Evolutionary conservation across 257 asterid species (phyloP).

Genomic region (Buddleja alternifolia): DNA sequence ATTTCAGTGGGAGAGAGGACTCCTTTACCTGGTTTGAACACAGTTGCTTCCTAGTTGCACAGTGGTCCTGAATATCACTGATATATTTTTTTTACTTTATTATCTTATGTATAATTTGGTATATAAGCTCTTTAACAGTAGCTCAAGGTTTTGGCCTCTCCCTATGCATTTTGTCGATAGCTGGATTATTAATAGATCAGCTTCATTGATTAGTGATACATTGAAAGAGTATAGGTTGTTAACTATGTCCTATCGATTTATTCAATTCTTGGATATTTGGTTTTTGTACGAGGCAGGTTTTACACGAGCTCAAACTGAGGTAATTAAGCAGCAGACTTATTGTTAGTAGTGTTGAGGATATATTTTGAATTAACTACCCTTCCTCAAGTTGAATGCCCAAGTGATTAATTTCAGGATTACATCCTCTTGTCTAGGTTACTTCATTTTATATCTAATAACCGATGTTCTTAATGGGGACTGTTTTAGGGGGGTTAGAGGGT

Average conservation of each 20-base stretch:
- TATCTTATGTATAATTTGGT: constrained; percentile 1
- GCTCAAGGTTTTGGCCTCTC: constrained; percentile 22
- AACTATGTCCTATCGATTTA: constrained; percentile 26
- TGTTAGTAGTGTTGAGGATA: not conserved
- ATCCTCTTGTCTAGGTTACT: not conserved
- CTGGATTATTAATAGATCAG: constrained; percentile 18
- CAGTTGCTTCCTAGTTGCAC: constrained; percentile 11
- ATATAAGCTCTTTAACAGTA: constrained; percentile 15
- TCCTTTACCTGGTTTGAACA: constrained; percentile 33
- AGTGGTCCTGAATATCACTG: not conserved
- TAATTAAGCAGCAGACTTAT: constrained; percentile 30
- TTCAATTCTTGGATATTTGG: constrained; percentile 26
- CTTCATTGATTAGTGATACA: constrained; percentile 23
- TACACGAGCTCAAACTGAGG: constrained; percentile 36
- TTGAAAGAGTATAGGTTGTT: not conserved
- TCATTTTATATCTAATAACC: not conserved
- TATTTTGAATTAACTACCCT: not conserved
- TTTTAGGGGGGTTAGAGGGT: not conserved
- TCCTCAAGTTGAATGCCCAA: not conserved
- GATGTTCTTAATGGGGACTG: not conserved
- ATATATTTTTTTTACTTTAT: not conserved
- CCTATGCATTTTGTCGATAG: constrained; percentile 15
- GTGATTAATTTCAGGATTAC: not conserved
- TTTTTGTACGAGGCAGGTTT: constrained; percentile 47
- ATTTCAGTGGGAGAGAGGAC: constrained; percentile 26